Evolutionary conservation across 768 basidiomycete species (phyloP).

Genomic region (Boletus rubroflammeus): DNA sequence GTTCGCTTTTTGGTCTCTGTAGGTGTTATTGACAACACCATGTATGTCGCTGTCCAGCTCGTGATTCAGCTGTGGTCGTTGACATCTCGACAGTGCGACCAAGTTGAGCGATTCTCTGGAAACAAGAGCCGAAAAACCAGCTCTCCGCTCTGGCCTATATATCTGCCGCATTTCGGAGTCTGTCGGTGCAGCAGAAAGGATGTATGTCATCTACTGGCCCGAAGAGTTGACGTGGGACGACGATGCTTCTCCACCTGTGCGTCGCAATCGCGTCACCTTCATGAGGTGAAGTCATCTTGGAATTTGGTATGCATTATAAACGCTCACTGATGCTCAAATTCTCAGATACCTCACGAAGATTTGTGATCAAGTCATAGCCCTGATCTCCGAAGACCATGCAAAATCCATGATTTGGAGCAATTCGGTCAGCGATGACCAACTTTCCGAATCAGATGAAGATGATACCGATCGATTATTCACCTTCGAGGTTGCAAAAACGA

Average conservation of each 20-base stretch:
- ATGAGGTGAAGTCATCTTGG: constrained; percentile 42
- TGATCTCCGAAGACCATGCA: constrained; percentile 48
- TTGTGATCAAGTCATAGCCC: constrained; percentile 48
- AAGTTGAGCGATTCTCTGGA: constrained; percentile 8
- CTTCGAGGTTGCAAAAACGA: constrained; percentile 54
- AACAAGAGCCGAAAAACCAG: constrained; percentile 8
- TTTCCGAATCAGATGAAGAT: constrained; percentile 33
- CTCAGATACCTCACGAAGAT: constrained; percentile 57
- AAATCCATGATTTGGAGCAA: constrained; percentile 43
- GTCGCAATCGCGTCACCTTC: constrained; percentile 54
- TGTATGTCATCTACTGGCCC: constrained; percentile 60
- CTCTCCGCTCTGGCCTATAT: constrained; percentile 51
- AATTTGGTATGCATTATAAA: neutral
- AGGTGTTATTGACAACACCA: constrained; percentile 34
- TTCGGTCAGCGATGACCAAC: constrained; percentile 25
- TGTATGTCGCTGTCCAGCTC: constrained; percentile 33
- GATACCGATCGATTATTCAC: constrained; percentile 50
- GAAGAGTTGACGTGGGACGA: constrained; percentile 59
- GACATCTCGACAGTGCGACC: constrained; percentile 8
- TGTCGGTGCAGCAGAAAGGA: constrained; percentile 11
- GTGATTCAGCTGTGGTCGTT: neutral
- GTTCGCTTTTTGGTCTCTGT: constrained; percentile 42
- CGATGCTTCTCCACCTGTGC: constrained; percentile 41
- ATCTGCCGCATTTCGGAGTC: constrained; percentile 28
- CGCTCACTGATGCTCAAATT: neutral